Evolutionary conservation across 2,329 filamentous ascomycete species (phyloP), one percentile per base, ranked within the genome.

Genomic region (Cryphonectria radicalis): DNA sequence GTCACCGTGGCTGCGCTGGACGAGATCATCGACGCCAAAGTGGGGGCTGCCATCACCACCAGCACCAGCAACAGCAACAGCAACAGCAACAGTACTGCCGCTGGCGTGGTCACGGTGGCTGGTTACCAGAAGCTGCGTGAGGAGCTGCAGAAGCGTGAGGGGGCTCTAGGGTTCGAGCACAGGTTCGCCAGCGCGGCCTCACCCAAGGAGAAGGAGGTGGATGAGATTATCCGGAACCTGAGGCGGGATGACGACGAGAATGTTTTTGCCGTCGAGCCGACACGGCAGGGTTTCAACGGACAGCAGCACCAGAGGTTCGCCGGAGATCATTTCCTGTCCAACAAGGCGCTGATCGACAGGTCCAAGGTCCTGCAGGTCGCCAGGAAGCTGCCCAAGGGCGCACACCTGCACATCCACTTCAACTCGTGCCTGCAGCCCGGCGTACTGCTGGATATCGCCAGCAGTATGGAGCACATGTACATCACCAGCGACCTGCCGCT

Each of bases 321-420:
- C 0, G 86, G 85, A 37, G 88, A 89, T 75, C 89, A 90, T 77
- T 91, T 89, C 76, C 80, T 90, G 35, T 83, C 85, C 67, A 90
- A 90, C 75, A 78, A 83, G 62, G 79, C 84, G 68, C 78, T 88
- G 57, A 88, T 91, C 74, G 79, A 85, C 53, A 67, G 84, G 63
- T 92, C 91, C 11, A 79, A 82, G 60, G 77, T 94, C 19, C 88
- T 90, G 75, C 75, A 82, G 40, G 84, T 91, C 37, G 87, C 89
- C 7, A 82, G 81, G 43, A 77, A 79, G 70, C 87, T 92, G 83
- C 92, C 92, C 59, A 94, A 94, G 79, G 92, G 91, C 2, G 87
- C 87, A 0, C 90, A 94, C 77, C 82, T 94, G 35, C 92, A 94
- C 78, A 87, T 93, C 35, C 92, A 94, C 79, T 94, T 93, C 83